Percentiles rank a stretch among this genome's conserved stretches.
Evolutionary conservation across 305 asterid genomes (phyloP).

Genomic region (Petunia hybrid): DNA sequence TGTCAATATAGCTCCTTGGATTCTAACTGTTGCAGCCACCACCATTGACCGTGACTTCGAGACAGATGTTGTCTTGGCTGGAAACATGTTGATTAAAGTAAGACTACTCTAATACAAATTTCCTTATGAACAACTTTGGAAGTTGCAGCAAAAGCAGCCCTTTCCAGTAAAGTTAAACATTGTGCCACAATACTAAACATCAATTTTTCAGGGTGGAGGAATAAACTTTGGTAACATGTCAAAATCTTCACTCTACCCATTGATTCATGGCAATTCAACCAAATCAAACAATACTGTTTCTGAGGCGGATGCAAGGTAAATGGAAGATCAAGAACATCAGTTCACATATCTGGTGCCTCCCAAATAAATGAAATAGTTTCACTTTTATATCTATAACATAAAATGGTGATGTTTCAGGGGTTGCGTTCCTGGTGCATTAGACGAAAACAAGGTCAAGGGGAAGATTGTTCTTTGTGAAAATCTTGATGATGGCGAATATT

Average conservation of each 20-base stretch:
- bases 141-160: too few relatives aligned
- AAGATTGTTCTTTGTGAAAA: slow-evolving; percentile 60
- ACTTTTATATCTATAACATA: too few relatives aligned
- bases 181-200: background rate
- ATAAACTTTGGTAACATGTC: slow-evolving; percentile 60
- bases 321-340: background rate
- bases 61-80: slow-evolving; percentile 60
- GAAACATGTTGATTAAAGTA: slow-evolving; percentile 62
- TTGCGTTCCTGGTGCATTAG: slow-evolving; percentile 60
- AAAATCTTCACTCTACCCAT: slow-evolving; percentile 57
- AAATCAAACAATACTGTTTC: slow-evolving; percentile 33
- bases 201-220: slow-evolving; percentile 80
- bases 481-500: slow-evolving; percentile 25
- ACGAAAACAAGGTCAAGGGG: too few relatives aligned
- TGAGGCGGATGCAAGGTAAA: background rate
- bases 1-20: slow-evolving; percentile 83
- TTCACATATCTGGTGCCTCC: background rate
- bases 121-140: too few relatives aligned
- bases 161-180: too few relatives aligned
- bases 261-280: slow-evolving; percentile 42
- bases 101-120: too few relatives aligned
- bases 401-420: slow-evolving; percentile 41
- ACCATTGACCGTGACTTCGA: slow-evolving; percentile 75
- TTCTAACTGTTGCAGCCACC: slow-evolving; percentile 73
- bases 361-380: background rate